A percentile compares a stretch with the other conserved stretches of the same genome.
phyloP scores from a whole-genome alignment of 108 stramenopile genomes.

The Cyclotella baltica region DNA sequence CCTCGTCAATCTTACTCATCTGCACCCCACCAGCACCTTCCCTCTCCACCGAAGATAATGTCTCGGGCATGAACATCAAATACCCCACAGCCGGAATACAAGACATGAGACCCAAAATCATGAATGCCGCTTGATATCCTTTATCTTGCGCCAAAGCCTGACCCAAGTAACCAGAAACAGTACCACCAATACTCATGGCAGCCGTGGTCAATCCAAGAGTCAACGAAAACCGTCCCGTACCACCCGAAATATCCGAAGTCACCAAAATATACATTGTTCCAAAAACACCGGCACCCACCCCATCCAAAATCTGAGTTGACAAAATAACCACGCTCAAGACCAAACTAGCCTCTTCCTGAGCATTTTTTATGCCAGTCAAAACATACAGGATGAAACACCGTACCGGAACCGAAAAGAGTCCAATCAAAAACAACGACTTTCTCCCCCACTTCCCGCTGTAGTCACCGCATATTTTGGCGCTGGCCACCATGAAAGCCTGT shows the following conservation, averaged over 20 bases:
- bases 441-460: slow-evolving; percentile 85
- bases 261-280: slow-evolving; percentile 93
- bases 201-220: slow-evolving; percentile 85
- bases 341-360: slow-evolving; percentile 36
- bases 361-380: slow-evolving; percentile 59
- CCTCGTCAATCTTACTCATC: slow-evolving; percentile 26
- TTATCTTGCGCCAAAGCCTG: slow-evolving; percentile 83
- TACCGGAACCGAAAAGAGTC: slow-evolving; percentile 81
- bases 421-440: slow-evolving; percentile 81
- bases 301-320: slow-evolving; percentile 88
- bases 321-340: slow-evolving; percentile 73
- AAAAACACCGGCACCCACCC: slow-evolving; percentile 90
- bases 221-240: slow-evolving; percentile 85
- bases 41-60: slow-evolving; percentile 33
- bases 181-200: slow-evolving; percentile 92
- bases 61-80: slow-evolving; percentile 86
- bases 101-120: slow-evolving; percentile 81
- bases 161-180: slow-evolving; percentile 88
- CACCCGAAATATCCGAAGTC: slow-evolving; percentile 87
- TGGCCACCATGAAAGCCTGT: slow-evolving; percentile 84
- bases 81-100: slow-evolving; percentile 76
- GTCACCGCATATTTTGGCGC: slow-evolving; percentile 82
- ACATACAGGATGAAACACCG: slow-evolving; percentile 76
- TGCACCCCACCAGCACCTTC: slow-evolving; percentile 20
- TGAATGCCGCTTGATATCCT: slow-evolving; percentile 79